These are phyloP conservation scores for Odontarrhena argentea DNA, from an alignment of 345 rosid genomes.

Conservation along the genomic window DNA sequence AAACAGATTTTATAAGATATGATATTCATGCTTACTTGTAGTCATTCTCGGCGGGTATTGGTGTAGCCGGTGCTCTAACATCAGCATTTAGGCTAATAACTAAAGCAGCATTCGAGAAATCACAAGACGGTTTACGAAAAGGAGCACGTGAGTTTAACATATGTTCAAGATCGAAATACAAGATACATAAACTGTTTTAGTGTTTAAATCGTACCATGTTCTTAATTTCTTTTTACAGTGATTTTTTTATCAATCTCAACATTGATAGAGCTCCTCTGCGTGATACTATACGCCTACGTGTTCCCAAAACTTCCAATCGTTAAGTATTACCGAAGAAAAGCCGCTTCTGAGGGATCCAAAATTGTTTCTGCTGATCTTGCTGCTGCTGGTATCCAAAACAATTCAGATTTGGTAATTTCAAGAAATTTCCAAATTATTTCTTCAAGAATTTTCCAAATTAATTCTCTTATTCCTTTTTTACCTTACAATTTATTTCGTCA, in stretches of 20 bases:
- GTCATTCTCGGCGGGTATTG: constrained; percentile 81
- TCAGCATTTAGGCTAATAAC: constrained; percentile 41
- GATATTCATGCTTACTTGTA: constrained; percentile 32
- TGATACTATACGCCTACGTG: constrained; percentile 55
- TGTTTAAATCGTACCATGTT: too few species aligned
- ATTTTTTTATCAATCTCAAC: constrained; percentile 73
- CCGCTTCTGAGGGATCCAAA: constrained; percentile 80
- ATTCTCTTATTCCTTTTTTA: too few species aligned
- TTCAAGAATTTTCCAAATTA: neutral
- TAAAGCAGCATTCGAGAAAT: constrained; percentile 71
- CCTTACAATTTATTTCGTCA: too few species aligned
- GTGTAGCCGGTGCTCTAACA: constrained; percentile 78
- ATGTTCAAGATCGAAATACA: neutral
- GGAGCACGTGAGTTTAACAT: constrained; percentile 62
- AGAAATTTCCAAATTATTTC: neutral
- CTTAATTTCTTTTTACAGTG: constrained; percentile 48
- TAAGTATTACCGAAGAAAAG: constrained; percentile 72
- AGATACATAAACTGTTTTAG: too few species aligned
- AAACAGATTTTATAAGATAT: neutral
- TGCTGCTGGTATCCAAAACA: constrained; percentile 71
- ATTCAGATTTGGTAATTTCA: constrained; percentile 12
- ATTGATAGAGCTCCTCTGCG: constrained; percentile 62
- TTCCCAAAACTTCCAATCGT: constrained; percentile 75
- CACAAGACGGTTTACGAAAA: constrained; percentile 67
- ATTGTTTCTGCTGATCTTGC: constrained; percentile 83